phyloP scores from a whole-genome alignment of 2,329 filamentous ascomycete genomes.

The Endocalyx cinctus region DNA sequence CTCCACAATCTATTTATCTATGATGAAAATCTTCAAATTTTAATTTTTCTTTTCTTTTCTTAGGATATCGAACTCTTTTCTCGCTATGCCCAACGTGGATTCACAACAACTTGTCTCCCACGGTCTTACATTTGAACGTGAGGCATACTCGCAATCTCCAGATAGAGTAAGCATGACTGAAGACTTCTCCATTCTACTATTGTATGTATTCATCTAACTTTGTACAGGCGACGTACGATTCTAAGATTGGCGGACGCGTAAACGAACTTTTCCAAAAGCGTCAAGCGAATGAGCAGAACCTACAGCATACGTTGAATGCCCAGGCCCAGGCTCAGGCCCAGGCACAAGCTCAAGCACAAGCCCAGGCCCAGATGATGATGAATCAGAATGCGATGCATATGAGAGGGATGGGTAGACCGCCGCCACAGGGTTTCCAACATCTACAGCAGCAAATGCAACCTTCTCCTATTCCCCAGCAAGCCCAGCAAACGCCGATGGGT shows the following conservation, averaged over 20 bases:
- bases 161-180: constrained; percentile 40
- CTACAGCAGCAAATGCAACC: constrained; percentile 57
- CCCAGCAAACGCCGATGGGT: constrained; percentile 34
- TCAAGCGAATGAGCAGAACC: constrained; percentile 42
- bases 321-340: constrained; percentile 37
- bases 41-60: too few relatives aligned
- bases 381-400: constrained; percentile 48
- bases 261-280: constrained; percentile 47
- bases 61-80: constrained; percentile 48
- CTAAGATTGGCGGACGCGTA: constrained; percentile 39
- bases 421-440: constrained; percentile 52
- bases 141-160: constrained; percentile 39
- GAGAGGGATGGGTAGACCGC: constrained; percentile 44
- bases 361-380: constrained; percentile 44
- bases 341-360: constrained; percentile 34
- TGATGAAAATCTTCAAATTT: too few relatives aligned
- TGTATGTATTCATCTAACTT: too few relatives aligned
- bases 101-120: constrained; percentile 35
- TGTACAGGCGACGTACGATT: constrained; percentile 45
- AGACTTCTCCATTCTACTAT: too few relatives aligned
- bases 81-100: constrained; percentile 40
- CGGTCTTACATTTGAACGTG: constrained; percentile 45
- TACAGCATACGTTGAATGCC: constrained; percentile 47
- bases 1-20: too few relatives aligned
- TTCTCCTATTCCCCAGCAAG: constrained; percentile 46